phyloP scores from a whole-genome alignment of 2,329 filamentous ascomycete species.

The Daldinia sp. region DNA sequence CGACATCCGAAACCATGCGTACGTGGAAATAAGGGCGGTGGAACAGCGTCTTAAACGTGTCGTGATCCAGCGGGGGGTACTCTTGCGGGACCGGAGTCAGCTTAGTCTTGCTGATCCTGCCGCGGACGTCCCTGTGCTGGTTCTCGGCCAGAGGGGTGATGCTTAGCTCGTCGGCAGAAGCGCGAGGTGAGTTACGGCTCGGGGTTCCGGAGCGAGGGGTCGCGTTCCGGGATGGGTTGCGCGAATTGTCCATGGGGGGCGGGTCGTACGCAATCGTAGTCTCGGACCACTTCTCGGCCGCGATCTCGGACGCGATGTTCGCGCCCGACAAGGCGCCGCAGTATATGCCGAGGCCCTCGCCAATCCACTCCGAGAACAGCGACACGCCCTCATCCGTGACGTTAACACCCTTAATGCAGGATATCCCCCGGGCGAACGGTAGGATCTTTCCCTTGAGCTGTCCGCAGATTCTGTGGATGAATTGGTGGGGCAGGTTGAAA shows the following conservation, averaged over 20 bases:
- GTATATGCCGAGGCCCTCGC: conserved; percentile 91
- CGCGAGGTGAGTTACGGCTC: conserved; percentile 62
- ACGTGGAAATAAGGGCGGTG: conserved; percentile 98
- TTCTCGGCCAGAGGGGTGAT: conserved; percentile 65
- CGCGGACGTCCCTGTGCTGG: conserved; percentile 76
- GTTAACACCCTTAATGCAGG: conserved; percentile 98
- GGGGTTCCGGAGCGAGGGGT: conserved; percentile 63
- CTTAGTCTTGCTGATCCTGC: conserved; percentile 74
- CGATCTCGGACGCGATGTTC: conserved; percentile 96
- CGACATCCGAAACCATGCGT: conserved; percentile 92
- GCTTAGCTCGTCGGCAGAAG: conserved; percentile 63
- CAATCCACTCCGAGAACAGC: conserved; percentile 95
- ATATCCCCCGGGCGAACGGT: conserved; percentile 92
- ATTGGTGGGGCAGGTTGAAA: conserved; percentile 97
- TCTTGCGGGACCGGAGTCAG: conserved; percentile 82
- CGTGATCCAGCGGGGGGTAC: conserved; percentile 88
- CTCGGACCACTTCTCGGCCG: conserved; percentile 95
- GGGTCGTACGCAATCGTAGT: conserved; percentile 97
- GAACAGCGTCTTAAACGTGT: conserved; percentile 86
- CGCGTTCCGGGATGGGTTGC: conserved; percentile 71
- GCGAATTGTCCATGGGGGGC: conserved; percentile 83
- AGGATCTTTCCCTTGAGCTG: conserved; percentile 89
- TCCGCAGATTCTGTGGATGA: conserved; percentile 88
- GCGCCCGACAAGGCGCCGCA: conserved; percentile 95
- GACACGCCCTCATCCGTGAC: conserved; percentile 87